Evolutionary conservation across 805 yeast genomes (phyloP), one percentile per base, ranked within the genome.

Genomic region (Danielia oregonensis): DNA sequence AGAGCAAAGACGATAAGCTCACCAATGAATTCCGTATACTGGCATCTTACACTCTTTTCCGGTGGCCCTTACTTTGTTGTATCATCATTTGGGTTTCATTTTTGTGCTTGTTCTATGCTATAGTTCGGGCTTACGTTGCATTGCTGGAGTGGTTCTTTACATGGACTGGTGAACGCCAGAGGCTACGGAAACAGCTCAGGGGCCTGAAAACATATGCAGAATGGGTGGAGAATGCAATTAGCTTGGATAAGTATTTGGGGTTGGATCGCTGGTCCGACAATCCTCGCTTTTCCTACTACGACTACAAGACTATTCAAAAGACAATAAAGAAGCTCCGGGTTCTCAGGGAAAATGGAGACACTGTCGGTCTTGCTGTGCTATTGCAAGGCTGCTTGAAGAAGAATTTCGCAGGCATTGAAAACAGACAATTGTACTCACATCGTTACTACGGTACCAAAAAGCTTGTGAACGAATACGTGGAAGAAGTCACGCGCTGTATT

Each of bases 331-430:
- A 71, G 36, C 54, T 83, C 32, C 47, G 55, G 25, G 43, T 44
- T 3, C 51, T 70, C 23, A 56, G 75, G 17, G 42, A 43, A 14
- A 47, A 52, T 3, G 30, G 35, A 14, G 51, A 57, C 3, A 46
- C 60, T 11, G 72, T 72, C 13, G 79, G 76, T 30, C 52, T 82
- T 21, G 63, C 76, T 61, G 54, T 73, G 9, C 59, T 79, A 6
- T 57, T 85, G 22, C 86, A 80, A 43, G 78, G 78, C 3, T 82
- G 89, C 46, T 55, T 84, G 17, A 81, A 80, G 51, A 68, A 76
- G 33, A 84, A 85, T 50, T 85, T 83, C 61, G 88, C 87, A 3
- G 93, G 93, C 2, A 78, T 78, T 3, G 91, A 83, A 52, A 82
- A 82, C 49, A 74, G 85, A 22, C 68, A 74, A 36, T 62, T 84